A percentile compares a stretch with the other conserved stretches of the same genome.
These are phyloP conservation scores for Polyporus arcularius DNA, from an alignment of 768 basidiomycete species.

Conservation along the genomic window DNA sequence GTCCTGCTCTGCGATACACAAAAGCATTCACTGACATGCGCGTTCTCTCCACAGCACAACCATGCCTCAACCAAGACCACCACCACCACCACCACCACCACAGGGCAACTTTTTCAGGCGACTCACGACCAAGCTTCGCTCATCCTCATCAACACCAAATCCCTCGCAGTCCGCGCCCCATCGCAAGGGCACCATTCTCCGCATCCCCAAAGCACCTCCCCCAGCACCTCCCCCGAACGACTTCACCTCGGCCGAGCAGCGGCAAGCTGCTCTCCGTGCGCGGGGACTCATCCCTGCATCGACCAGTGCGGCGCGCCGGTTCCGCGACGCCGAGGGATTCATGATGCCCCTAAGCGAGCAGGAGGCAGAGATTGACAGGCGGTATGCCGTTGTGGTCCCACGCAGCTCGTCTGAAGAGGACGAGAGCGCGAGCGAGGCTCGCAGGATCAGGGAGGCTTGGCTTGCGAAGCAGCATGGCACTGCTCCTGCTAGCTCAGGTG, in stretches of 20 bases:
- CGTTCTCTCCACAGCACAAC: background rate
- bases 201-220: slow-evolving; percentile 15
- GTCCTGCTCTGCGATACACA: background rate
- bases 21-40: background rate
- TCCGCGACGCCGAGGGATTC: slow-evolving; percentile 18
- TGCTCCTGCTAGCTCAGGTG: background rate
- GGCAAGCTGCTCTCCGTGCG: slow-evolving; percentile 21
- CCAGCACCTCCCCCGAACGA: slow-evolving; percentile 14
- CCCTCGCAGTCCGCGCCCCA: background rate
- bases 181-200: slow-evolving; percentile 11
- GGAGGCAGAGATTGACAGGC: slow-evolving; percentile 21
- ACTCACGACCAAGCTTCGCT: slow-evolving; percentile 17
- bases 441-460: slow-evolving; percentile 22
- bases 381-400: slow-evolving; percentile 16
- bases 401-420: background rate
- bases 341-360: slow-evolving; percentile 25
- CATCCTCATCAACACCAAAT: background rate
- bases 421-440: slow-evolving; percentile 13
- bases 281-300: slow-evolving; percentile 16
- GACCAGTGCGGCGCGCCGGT: background rate
- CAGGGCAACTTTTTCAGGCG: slow-evolving; percentile 12
- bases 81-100: background rate
- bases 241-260: slow-evolving; percentile 22
- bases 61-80: slow-evolving; percentile 1
- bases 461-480: slow-evolving; percentile 8